phyloP scores from a whole-genome alignment of 805 yeast species.

The Nakazawaea ambrosiae region DNA sequence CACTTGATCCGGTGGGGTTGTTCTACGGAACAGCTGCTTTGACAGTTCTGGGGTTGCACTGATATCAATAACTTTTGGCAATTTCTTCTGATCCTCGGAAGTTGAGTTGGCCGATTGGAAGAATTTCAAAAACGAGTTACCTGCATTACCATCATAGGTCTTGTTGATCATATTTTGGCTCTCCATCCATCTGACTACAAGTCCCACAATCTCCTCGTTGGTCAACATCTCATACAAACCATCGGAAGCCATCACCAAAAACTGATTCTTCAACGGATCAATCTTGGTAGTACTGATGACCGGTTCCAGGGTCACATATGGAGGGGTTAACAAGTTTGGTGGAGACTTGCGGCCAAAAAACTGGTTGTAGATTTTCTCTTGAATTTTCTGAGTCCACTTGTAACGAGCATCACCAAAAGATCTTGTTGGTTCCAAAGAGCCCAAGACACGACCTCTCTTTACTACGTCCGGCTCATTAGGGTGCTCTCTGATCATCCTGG shows the following conservation, averaged over 20 bases:
- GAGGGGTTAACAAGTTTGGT: constrained; percentile 74
- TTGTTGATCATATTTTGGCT: constrained; percentile 54
- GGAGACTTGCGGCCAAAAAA: constrained; percentile 81
- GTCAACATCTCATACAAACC: constrained; percentile 89
- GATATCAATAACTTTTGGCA: constrained; percentile 60
- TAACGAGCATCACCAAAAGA: constrained; percentile 97
- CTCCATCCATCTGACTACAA: constrained; percentile 93
- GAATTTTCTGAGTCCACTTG: constrained; percentile 71
- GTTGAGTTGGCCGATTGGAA: constrained; percentile 9
- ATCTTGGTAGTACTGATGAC: constrained; percentile 78
- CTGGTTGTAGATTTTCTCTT: constrained; percentile 62
- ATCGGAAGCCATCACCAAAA: constrained; percentile 88
- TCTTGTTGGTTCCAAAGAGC: constrained; percentile 89
- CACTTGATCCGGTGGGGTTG: constrained; percentile 20
- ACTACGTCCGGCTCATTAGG: constrained; percentile 85
- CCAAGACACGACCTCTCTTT: constrained; percentile 83
- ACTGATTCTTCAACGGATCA: constrained; percentile 65
- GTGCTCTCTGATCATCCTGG: constrained; percentile 76
- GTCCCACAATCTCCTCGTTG: constrained; percentile 86
- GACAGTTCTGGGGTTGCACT: constrained; percentile 50
- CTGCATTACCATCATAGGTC: constrained; percentile 26
- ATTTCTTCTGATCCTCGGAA: constrained; percentile 31
- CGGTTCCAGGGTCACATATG: constrained; percentile 96
- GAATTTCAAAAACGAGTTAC: not conserved
- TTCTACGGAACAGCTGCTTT: constrained; percentile 69